A percentile compares a stretch with the other conserved stretches of the same genome.
These are phyloP conservation scores for Lathyrus aphaca DNA, from an alignment of 306 rosid genomes.

Conservation along the genomic window DNA sequence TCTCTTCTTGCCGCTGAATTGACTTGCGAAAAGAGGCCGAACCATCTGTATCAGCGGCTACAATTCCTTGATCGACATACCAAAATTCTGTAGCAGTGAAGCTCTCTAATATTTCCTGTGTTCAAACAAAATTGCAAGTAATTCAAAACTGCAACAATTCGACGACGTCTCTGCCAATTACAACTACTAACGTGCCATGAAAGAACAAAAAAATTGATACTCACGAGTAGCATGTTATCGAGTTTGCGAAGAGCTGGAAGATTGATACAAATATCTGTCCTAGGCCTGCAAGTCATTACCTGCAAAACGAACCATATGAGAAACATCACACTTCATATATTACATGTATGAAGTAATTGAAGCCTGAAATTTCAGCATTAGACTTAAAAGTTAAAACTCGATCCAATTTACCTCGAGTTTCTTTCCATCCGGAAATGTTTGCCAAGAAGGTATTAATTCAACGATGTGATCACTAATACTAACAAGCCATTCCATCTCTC, in stretches of 20 bases:
- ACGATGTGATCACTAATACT: conserved; percentile 86
- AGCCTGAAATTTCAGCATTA: conserved; percentile 5
- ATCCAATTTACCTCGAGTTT: conserved; percentile 71
- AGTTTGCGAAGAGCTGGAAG: conserved; percentile 94
- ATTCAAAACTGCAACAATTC: conserved; percentile 12
- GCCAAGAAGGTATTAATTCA: conserved; percentile 83
- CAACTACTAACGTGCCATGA: not conserved
- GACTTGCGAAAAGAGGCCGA: conserved; percentile 78
- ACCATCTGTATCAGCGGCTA: conserved; percentile 71
- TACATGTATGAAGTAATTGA: not conserved
- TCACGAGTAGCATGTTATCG: conserved; percentile 94
- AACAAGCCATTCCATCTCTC: conserved; percentile 91
- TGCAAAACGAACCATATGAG: conserved; percentile 50
- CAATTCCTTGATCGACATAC: conserved; percentile 96
- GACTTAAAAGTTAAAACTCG: not conserved
- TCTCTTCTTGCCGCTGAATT: conserved; percentile 87
- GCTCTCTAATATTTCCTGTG: conserved; percentile 80
- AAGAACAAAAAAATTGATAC: conserved; percentile 33
- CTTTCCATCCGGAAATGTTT: conserved; percentile 90
- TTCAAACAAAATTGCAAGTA: not conserved
- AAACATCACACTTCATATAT: conserved; percentile 41
- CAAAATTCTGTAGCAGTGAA: conserved; percentile 73
- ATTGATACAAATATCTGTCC: conserved; percentile 85
- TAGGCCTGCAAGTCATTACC: conserved; percentile 98
- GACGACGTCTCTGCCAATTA: not conserved